phyloP scores from a whole-genome alignment of 345 rosid species.

The Luvunga scandens region DNA sequence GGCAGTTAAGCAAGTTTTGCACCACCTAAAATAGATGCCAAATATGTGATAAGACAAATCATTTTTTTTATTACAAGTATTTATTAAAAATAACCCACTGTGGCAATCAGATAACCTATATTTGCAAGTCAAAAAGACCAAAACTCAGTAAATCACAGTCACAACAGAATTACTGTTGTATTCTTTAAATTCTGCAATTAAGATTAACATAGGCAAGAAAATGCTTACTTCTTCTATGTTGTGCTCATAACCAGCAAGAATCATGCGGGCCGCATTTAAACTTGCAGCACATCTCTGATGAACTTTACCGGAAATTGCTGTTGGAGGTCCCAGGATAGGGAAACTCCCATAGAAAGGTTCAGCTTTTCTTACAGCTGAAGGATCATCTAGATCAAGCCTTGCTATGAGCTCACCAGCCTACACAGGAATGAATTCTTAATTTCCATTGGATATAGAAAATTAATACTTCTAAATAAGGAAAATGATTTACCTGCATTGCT shows the following conservation, averaged over 20 bases:
- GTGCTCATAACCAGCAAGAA: slow-evolving; percentile 98
- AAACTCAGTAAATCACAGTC: background rate
- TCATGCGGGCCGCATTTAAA: slow-evolving; percentile 89
- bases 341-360: slow-evolving; percentile 94
- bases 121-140: background rate
- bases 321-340: slow-evolving; percentile 86
- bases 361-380: slow-evolving; percentile 98
- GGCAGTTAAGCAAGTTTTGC: slow-evolving; percentile 82
- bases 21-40: slow-evolving; percentile 64
- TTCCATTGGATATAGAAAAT: background rate
- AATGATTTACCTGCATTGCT: slow-evolving; percentile 84
- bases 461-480: background rate
- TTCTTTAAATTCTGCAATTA: background rate
- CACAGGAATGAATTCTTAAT: slow-evolving; percentile 19
- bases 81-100: background rate
- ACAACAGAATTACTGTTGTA: background rate
- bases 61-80: background rate
- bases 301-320: slow-evolving; percentile 92
- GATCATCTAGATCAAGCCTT: slow-evolving; percentile 93
- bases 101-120: background rate
- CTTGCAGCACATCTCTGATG: slow-evolving; percentile 99
- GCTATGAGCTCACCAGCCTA: slow-evolving; percentile 99
- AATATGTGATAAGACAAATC: slow-evolving; percentile 3
- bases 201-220: slow-evolving; percentile 7
- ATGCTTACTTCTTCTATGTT: slow-evolving; percentile 76